These are phyloP conservation scores for Chrysanthemum lavandulifolium DNA, from an alignment of 129 eudicot species.

Conservation along the genomic window DNA sequence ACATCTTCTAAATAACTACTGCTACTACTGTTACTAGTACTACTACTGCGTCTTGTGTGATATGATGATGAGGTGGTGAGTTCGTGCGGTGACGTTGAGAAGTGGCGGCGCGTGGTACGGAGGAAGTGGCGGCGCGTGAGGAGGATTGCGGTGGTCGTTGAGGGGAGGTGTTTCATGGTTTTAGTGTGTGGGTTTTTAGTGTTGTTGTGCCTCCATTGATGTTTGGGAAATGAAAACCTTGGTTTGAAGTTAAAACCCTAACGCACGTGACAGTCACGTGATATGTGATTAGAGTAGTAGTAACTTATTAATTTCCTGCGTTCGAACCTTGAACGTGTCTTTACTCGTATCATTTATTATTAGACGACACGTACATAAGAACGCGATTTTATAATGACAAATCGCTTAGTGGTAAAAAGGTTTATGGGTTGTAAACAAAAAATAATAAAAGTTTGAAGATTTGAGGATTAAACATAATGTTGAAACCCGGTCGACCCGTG, in stretches of 20 bases:
- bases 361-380: too few species aligned
- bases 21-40: too few species aligned
- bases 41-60: constrained; percentile 32
- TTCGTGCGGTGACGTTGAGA: constrained; percentile 38
- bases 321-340: too few species aligned
- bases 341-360: too few species aligned
- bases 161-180: constrained; percentile 24
- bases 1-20: constrained; percentile 43
- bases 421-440: too few species aligned
- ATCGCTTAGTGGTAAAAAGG: too few species aligned
- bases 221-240: constrained; percentile 26
- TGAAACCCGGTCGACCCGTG: too few species aligned
- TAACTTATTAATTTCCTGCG: too few species aligned
- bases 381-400: too few species aligned
- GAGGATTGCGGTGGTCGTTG: constrained; percentile 22
- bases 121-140: constrained; percentile 27
- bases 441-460: too few species aligned
- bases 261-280: constrained; percentile 26
- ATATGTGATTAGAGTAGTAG: neutral
- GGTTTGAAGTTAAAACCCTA: constrained; percentile 31
- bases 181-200: constrained; percentile 8
- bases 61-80: constrained; percentile 11
- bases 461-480: too few species aligned
- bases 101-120: constrained; percentile 31
- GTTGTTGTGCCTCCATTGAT: constrained; percentile 2